These are phyloP conservation scores for Penicillium malachiteum DNA, from an alignment of 495 filamentous ascomycete species.

Conservation along the genomic window DNA sequence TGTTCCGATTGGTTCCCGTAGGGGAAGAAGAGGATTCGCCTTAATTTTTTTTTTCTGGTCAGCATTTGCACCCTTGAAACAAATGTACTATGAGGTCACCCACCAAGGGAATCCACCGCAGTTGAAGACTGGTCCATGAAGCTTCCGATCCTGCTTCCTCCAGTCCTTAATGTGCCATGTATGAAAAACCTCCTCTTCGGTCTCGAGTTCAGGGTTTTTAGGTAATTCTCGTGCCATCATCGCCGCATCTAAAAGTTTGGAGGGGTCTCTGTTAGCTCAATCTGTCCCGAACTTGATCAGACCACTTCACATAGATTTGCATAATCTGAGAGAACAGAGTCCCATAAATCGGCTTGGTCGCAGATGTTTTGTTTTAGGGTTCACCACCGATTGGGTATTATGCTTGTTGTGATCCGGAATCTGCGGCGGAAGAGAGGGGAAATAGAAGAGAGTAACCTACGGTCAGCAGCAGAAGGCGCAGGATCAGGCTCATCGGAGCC, in stretches of 20 bases:
- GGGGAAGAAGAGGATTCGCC: constrained; percentile 94
- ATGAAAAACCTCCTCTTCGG: constrained; percentile 61
- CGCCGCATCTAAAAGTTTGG: constrained; percentile 61
- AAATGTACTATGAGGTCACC: constrained; percentile 25
- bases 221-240: constrained; percentile 78
- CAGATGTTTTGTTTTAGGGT: neutral
- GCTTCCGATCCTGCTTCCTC: constrained; percentile 67
- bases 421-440: constrained; percentile 10
- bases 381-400: neutral
- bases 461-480: constrained; percentile 66
- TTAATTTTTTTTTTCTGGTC: constrained; percentile 27
- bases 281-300: neutral
- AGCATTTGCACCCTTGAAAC: constrained; percentile 4
- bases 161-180: constrained; percentile 89
- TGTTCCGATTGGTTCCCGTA: constrained; percentile 90
- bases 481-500: constrained; percentile 54
- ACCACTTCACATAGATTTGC: neutral
- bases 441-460: constrained; percentile 46
- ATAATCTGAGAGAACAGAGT: neutral
- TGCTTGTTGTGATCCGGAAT: constrained; percentile 1
- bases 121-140: constrained; percentile 84
- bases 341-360: neutral
- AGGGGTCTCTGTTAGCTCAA: constrained; percentile 21
- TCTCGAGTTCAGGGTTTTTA: constrained; percentile 73
- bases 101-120: constrained; percentile 88